Base-by-base conservation (phyloP, 495 filamentous ascomycete species). In the Penicillium desertorum region DNA sequence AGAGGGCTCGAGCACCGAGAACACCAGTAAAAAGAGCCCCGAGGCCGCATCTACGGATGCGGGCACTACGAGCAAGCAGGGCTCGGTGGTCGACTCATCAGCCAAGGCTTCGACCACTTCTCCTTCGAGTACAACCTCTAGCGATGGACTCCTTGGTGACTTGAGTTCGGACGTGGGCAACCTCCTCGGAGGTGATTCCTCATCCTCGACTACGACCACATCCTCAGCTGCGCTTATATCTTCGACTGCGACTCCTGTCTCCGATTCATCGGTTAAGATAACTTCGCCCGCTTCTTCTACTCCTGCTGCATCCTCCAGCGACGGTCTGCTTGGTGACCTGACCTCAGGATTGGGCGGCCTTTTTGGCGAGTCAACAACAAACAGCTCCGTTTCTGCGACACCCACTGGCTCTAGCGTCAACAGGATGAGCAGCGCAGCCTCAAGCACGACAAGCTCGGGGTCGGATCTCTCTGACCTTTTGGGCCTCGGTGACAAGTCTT, bases 21-120 rank as follows among this genome's bases (percentile, higher is more conserved):
- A 45, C 23, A 47, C 19, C 20, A 23, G 25, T 16, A 20, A 45
- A 1, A 39, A 45, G 42, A 47, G 11, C 32, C 36, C 53, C n/a
- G 53, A 59, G 46, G 45, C 48, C 29, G 51, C 54, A 37, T 59
- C 62, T 14, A 56, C 67, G 23, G 47, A 36, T 43, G 55, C 53
- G 27, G 45, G 56, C 46, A 45, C 17, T 17, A 54, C 54, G 17
- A 61, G 48, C 47, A 36, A 53, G 22, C 39, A 55, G 32, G 43
- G 49, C 14, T 14, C 41, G 17, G 30, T 30, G 14, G 41, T 42
- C 45, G 47, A 41, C 14, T 34, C 34, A 36, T 23, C 29, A 5
- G 36, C 49, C 25, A 50, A 56, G 52, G 42, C 30, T 10, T 27
- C 42, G 12, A 32, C 51, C 14, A 19, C 50, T 7, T 19, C 62